Evolutionary conservation across 2,329 filamentous ascomycete genomes (phyloP).

Genomic region (Calycina herbarum): DNA sequence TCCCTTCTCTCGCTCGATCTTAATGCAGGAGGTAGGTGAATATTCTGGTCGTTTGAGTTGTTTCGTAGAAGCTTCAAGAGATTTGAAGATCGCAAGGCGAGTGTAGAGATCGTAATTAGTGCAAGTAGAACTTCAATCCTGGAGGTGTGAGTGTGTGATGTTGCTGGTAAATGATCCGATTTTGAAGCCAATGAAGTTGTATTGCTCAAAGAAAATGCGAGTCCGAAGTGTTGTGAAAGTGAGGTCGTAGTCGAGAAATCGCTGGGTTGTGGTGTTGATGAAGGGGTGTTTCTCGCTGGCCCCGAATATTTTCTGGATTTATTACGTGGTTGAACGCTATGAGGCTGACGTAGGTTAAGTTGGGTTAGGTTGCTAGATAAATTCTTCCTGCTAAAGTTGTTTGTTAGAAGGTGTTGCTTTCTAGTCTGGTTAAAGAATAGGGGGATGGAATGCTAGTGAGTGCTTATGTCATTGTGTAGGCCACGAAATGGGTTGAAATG

Average conservation of each 20-base stretch:
- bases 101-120: neutral
- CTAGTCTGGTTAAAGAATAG: neutral
- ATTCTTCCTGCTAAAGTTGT: neutral
- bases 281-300: neutral
- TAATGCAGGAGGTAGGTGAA: neutral
- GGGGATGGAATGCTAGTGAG: neutral
- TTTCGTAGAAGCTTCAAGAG: neutral
- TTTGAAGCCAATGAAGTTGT: neutral
- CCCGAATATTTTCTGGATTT: neutral
- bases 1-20: neutral
- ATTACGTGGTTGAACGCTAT: neutral
- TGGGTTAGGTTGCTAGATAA: neutral
- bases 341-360: neutral
- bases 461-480: neutral
- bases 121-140: neutral
- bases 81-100: neutral
- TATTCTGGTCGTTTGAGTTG: neutral
- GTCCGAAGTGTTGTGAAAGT: neutral
- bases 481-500: neutral
- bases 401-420: neutral
- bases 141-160: neutral
- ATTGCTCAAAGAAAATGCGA: neutral
- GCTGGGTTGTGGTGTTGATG: neutral
- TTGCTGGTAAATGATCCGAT: neutral
- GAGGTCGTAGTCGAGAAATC: neutral